Conservation (phyloP, 352 stramenopile species). For the Phytopythium oedochilum region DNA sequence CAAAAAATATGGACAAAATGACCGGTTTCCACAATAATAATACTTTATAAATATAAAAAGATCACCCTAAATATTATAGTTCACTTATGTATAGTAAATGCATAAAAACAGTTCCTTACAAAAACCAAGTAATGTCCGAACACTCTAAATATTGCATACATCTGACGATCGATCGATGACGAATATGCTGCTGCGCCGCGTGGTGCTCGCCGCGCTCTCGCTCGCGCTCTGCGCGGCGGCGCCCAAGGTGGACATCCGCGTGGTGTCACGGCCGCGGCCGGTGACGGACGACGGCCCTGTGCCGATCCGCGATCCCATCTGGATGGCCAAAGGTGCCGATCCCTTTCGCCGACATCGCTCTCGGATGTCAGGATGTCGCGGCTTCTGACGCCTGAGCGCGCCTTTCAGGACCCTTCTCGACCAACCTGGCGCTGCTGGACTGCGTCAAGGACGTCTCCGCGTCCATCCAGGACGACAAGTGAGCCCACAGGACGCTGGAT, state of each 20-base stretch:
- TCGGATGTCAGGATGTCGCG: background rate
- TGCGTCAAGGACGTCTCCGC: constrained; percentile 43
- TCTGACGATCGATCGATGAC: too few relatives aligned
- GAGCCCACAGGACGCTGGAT: too few relatives aligned
- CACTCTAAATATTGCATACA: too few relatives aligned
- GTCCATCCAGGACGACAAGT: constrained; percentile 41
- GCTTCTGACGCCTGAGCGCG: background rate
- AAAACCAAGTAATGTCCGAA: too few relatives aligned
- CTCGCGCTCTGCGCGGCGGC: constrained; percentile 30
- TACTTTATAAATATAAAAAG: too few relatives aligned
- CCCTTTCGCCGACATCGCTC: too few relatives aligned
- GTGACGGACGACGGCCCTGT: constrained; percentile 19
- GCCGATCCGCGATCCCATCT: constrained; percentile 43
- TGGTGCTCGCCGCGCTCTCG: constrained; percentile 8
- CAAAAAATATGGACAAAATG: too few relatives aligned
- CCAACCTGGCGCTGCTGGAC: constrained; percentile 15
- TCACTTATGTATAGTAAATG: too few relatives aligned
- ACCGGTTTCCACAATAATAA: too few relatives aligned
- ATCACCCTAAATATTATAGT: too few relatives aligned
- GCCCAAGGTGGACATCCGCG: constrained; percentile 56
- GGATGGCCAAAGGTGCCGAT: constrained; percentile 26
- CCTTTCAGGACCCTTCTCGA: constrained; percentile 32
- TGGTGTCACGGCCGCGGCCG: constrained; percentile 33
- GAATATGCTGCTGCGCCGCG: background rate
- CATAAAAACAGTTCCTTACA: too few relatives aligned